phyloP scores from a whole-genome alignment of 352 stramenopile species.

The Phytophthora kernoviae region DNA sequence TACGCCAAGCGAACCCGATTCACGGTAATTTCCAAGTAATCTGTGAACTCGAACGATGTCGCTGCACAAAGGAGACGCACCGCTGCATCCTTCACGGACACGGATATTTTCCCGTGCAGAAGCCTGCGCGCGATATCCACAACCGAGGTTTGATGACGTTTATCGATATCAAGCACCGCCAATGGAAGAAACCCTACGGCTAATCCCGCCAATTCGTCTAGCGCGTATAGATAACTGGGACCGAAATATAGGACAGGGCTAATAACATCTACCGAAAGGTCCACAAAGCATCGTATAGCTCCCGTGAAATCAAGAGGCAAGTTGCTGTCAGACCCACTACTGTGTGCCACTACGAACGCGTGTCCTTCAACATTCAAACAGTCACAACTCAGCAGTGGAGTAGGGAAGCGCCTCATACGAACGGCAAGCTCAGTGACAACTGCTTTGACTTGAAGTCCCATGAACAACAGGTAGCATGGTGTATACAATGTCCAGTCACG shows the following conservation, averaged over 20 bases:
- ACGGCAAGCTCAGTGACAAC: slow-evolving; percentile 37
- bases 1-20: slow-evolving; percentile 44
- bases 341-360: slow-evolving; percentile 37
- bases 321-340: slow-evolving; percentile 9
- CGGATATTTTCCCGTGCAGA: slow-evolving; percentile 55
- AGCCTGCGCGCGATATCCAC: slow-evolving; percentile 68
- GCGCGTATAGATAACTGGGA: slow-evolving; percentile 55
- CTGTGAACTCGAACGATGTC: slow-evolving; percentile 55
- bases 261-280: slow-evolving; percentile 42
- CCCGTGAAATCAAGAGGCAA: slow-evolving; percentile 33
- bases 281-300: slow-evolving; percentile 41
- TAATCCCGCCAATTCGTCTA: slow-evolving; percentile 53
- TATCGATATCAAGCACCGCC: slow-evolving; percentile 58
- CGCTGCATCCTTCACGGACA: slow-evolving; percentile 43
- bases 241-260: slow-evolving; percentile 54
- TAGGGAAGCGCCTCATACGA: slow-evolving; percentile 54
- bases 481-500: slow-evolving; percentile 25
- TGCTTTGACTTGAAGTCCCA: slow-evolving; percentile 35
- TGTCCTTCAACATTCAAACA: slow-evolving; percentile 38
- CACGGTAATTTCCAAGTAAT: slow-evolving; percentile 59
- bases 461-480: slow-evolving; percentile 38
- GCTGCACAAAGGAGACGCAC: slow-evolving; percentile 49
- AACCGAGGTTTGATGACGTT: slow-evolving; percentile 26
- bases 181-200: slow-evolving; percentile 37
- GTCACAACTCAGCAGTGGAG: slow-evolving; percentile 48